Base-by-base conservation (phyloP, 1,284 basidiomycete species). In the Ustilago xerochloae region DNA sequence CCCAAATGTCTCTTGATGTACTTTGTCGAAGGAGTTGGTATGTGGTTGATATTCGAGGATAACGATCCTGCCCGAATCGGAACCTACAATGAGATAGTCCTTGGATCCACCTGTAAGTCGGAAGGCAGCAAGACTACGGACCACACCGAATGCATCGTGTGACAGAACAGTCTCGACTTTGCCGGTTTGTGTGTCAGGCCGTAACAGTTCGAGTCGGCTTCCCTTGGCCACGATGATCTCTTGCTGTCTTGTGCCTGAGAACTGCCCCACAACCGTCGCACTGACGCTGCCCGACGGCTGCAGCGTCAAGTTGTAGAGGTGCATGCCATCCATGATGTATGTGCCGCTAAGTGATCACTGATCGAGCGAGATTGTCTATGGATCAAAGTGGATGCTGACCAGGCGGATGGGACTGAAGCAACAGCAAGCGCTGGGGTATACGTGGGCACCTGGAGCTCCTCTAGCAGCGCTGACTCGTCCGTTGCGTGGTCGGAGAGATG, bases 1-100 rank as follows among this genome's bases (percentile, higher is more conserved):
- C 1, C 82, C 82, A 49, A 81, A 83, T 15, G 82, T 82, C 63
- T 84, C 81, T 26, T 77, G 75, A 52, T 84, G 82, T 13, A 81
- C 77, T 28, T 79, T 75, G 38, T 66, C 68, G 50, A 84, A 81
- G 13, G 65, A 52, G 28, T 80, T 80, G 38, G 62, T 55, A n/a
- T 51, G 61, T n/a, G 51, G 57, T n/a, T 79, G 63, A 51, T 78
- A 82, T 54, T 84, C 82, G 24, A 80, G 68, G 36, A 84, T 78
- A 38, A 78, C 80, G 46, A 84, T 82, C 18, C 82, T 66, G 24
- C 82, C 82, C 16, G 81, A 79, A 48, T 84, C 82, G 5, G 81
- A 82, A 5, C 82, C 82, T 5, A 84, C 64, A 48, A 84, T 79
- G 48, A 84, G 63, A 36, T 84, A 82, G 68, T 84, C 80, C 35